Base-by-base conservation (phyloP, 805 yeast species). In the Ogataea methanolica region DNA sequence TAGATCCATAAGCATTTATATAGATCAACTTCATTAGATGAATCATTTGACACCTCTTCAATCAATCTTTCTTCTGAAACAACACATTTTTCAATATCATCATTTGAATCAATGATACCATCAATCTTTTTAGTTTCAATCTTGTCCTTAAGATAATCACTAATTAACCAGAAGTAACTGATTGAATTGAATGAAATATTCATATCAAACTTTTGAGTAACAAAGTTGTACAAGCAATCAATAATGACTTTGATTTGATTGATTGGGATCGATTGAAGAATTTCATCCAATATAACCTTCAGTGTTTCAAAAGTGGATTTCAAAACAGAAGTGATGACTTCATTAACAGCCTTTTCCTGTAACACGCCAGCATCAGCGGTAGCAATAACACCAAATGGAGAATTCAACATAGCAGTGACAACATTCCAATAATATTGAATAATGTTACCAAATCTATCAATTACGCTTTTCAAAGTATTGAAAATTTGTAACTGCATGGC, bases 111-210 rank as follows among this genome's bases (percentile, higher is more conserved):
- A 35, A 64, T 53, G 4, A 45, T 19, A 3, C 21, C 19, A 5
- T 44, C 44, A 0, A 26, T 14, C 4, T 43, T 41, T 2, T 15
- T 7, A 4, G 46, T n/a, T 8, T 63, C 67, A 4, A 62, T 48
- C 36, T 58, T 65, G 5, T 66, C 67, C 45, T 81, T 73, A 38
- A 83, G 66, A 48, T 82, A 81, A 58, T 94, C 98, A 56, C 97
- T 87, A 4, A 94, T 80, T 15, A 86, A 65, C 98, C 98, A 92
- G 59, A 90, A 91, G 55, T 90, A 86, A 55, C 96, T 88, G 8
- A 90, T 86, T 0, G 97, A 83, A 42, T 96, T 88, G 61, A 92
- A 90, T 0, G 97, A 88, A 19, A 89, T 87, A 62, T 92, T 92
- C 54, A 92, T 65, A 54, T 92, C 96, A 52, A 71, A 72, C 1